These are phyloP conservation scores for Asterochloris erici DNA, from an alignment of 139 green algal species.

Conservation along the genomic window DNA sequence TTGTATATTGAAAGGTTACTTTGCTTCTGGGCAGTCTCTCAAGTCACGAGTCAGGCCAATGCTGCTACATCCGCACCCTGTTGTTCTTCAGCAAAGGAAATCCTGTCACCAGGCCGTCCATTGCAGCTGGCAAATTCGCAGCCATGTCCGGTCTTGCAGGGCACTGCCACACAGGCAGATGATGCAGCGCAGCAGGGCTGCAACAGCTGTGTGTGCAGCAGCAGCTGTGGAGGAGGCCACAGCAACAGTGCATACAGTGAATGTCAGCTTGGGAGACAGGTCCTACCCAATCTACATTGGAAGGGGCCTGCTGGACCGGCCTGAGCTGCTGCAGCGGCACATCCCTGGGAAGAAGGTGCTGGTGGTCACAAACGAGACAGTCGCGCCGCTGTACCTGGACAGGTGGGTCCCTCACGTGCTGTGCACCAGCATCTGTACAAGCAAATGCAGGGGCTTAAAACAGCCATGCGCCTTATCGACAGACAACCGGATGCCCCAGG, in stretches of 20 bases:
- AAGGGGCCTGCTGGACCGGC: conserved; percentile 65
- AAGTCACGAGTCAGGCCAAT: too few species aligned
- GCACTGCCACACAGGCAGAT: too few species aligned
- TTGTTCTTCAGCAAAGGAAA: too few species aligned
- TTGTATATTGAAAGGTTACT: too few species aligned
- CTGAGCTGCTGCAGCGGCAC: conserved; percentile 77
- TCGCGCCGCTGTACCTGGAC: conserved; percentile 92
- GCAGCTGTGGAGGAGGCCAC: background rate
- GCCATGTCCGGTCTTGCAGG: too few species aligned
- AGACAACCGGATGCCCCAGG: background rate
- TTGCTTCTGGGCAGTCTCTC: too few species aligned
- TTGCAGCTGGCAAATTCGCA: too few species aligned
- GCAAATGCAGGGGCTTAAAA: background rate
- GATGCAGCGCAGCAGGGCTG: too few species aligned
- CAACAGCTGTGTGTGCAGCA: background rate
- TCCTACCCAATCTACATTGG: conserved; percentile 99
- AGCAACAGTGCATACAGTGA: conserved; percentile 4
- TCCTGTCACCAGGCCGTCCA: too few species aligned
- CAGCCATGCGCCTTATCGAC: too few species aligned
- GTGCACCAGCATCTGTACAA: background rate
- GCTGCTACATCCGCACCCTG: too few species aligned
- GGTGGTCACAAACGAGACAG: conserved; percentile 94
- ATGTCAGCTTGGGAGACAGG: conserved; percentile 83
- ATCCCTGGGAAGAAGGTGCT: conserved; percentile 86
- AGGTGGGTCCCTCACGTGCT: conserved; percentile 33